Percentiles rank a stretch among this genome's conserved stretches.
Conservation (phyloP, 306 rosid species). For the Quillaja saponaria region DNA sequence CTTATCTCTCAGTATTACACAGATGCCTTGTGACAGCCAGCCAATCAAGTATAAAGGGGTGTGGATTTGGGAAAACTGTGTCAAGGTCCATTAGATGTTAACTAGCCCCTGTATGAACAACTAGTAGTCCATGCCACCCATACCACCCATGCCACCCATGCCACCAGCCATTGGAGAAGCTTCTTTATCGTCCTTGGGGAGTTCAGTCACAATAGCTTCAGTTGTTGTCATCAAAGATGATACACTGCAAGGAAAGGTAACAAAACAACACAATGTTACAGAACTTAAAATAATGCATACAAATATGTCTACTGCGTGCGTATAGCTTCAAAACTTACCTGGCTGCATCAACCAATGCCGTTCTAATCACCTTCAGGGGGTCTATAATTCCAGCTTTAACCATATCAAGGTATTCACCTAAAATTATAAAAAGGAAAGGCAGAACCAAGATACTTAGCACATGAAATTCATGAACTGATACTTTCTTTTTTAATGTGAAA, state of each 20-base stretch:
- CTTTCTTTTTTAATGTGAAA: background rate
- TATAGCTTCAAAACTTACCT: slow-evolving; percentile 46
- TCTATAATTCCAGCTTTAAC: slow-evolving; percentile 86
- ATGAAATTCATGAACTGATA: background rate
- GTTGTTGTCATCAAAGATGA: slow-evolving; percentile 97
- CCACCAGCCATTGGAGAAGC: slow-evolving; percentile 63
- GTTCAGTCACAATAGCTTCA: slow-evolving; percentile 81
- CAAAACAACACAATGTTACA: background rate
- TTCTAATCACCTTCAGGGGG: slow-evolving; percentile 92
- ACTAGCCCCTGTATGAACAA: background rate
- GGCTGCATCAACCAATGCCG: slow-evolving; percentile 94
- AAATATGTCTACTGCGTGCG: background rate
- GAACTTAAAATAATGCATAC: background rate
- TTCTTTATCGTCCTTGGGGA: slow-evolving; percentile 76
- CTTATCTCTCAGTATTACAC: slow-evolving; percentile 44
- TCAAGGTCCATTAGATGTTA: slow-evolving; percentile 15
- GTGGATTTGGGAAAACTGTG: background rate
- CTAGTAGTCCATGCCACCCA: slow-evolving; percentile 60
- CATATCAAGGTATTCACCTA: slow-evolving; percentile 98
- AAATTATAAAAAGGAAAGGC: background rate
- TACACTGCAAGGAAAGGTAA: slow-evolving; percentile 56
- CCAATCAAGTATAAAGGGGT: slow-evolving; percentile 6
- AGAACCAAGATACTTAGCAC: background rate
- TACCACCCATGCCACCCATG: slow-evolving; percentile 54
- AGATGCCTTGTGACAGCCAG: slow-evolving; percentile 36